These are phyloP conservation scores for Apodospora peruviana DNA, from an alignment of 495 filamentous ascomycete species.

Conservation along the genomic window DNA sequence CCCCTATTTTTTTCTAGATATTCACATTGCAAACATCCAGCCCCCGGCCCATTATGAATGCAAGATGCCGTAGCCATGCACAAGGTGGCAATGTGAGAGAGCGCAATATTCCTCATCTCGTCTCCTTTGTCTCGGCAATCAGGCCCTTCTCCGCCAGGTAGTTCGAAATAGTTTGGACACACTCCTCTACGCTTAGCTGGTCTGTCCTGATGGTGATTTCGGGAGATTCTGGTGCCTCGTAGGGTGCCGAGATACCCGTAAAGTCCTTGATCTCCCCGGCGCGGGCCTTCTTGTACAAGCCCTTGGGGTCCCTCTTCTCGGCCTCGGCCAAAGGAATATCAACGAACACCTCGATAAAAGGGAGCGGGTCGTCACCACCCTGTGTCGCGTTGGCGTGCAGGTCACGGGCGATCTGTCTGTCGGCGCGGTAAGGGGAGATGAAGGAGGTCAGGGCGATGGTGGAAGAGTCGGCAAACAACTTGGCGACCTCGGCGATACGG, in stretches of 20 bases:
- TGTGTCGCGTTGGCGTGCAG: constrained; percentile 59
- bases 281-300: constrained; percentile 92
- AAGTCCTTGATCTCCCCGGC: constrained; percentile 94
- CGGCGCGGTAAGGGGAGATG: constrained; percentile 88
- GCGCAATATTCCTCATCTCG: no score
- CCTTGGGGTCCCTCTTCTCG: constrained; percentile 95
- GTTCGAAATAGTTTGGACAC: constrained; percentile 72
- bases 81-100: no score
- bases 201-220: constrained; percentile 81
- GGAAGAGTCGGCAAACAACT: constrained; percentile 87
- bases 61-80: no score
- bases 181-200: constrained; percentile 74
- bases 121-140: constrained; percentile 30
- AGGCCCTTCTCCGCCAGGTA: constrained; percentile 60
- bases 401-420: constrained; percentile 73
- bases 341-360: constrained; percentile 90
- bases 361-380: constrained; percentile 52
- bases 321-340: constrained; percentile 84
- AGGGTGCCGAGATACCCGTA: constrained; percentile 88
- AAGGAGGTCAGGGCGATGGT: constrained; percentile 89
- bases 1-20: no score
- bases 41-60: no score
- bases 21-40: no score
- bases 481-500: constrained; percentile 91
- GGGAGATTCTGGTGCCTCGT: constrained; percentile 80